These are phyloP conservation scores for Reticulascus tulasneorum DNA, from an alignment of 2,329 filamentous ascomycete genomes.

Conservation along the genomic window DNA sequence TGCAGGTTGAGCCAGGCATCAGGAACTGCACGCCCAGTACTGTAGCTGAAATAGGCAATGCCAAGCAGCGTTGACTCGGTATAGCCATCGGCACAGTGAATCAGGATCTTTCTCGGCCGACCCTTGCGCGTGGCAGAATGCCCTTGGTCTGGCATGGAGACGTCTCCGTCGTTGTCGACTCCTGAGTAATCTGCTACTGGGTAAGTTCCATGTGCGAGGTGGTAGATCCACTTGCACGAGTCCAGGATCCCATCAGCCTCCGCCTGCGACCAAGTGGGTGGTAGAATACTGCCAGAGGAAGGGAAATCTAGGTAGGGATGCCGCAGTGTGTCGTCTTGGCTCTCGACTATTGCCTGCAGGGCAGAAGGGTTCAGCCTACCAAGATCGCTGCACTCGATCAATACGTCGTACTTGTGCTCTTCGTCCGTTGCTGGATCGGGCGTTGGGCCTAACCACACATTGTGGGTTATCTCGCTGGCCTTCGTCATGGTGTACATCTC, in stretches of 20 bases:
- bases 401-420: constrained; percentile 68
- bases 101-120: constrained; percentile 66
- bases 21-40: constrained; percentile 73
- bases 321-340: constrained; percentile 33
- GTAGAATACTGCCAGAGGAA: constrained; percentile 87
- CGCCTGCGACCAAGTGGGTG: constrained; percentile 75
- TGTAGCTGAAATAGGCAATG: constrained; percentile 91
- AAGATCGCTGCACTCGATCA: constrained; percentile 85
- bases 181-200: constrained; percentile 16
- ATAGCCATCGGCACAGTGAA: constrained; percentile 94
- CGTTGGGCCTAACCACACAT: constrained; percentile 87
- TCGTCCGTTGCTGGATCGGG: constrained; percentile 62
- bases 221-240: constrained; percentile 86
- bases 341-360: constrained; percentile 59
- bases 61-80: constrained; percentile 89
- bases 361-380: constrained; percentile 70
- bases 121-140: constrained; percentile 7
- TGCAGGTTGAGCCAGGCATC: constrained; percentile 88
- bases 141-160: constrained; percentile 40
- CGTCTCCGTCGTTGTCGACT: constrained; percentile 49
- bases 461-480: constrained; percentile 81
- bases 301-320: constrained; percentile 69
- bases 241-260: constrained; percentile 83
- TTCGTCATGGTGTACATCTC: constrained; percentile 95
- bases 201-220: constrained; percentile 66